Base-by-base conservation (phyloP, 495 filamentous ascomycete genomes). In the Penicillium robsamsonii region DNA sequence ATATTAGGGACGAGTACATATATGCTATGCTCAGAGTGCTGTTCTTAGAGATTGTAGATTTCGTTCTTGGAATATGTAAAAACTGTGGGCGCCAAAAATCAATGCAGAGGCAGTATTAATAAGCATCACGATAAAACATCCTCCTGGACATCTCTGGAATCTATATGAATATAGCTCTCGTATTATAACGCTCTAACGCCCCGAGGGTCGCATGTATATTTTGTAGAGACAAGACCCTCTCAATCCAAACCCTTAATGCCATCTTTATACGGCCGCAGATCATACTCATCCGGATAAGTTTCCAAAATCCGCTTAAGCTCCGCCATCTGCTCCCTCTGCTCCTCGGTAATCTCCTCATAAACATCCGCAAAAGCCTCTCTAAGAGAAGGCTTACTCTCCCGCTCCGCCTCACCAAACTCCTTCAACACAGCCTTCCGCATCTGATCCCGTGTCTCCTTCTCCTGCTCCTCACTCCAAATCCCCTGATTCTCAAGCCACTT, bases 231-330 rank as follows among this genome's bases (percentile, higher is more conserved):
- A 10, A 27, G 18, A 9, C 3, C 9, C 9, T 3, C 41, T 54
- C 11, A 64, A 17, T 67, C 59, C 62, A 93, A 64, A 46, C 86
- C 89, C 13, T 88, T 84, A 31, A 81, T 81, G 3, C 92, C 92
- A 37, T 80, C 87, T 65, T 96, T 87, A 74, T 83, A 93, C 53
- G 85, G 82, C 33, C 78, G 81, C 30, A 95, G 53, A 68, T 97
- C 91, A 73, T 99, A 99, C 76, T 99, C 94, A 10, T 87, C 84
- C 0, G 94, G 93, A 78, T 97, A 99, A 61, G 81, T 84, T 66
- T 92, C 85, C 27, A 99, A 58, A 43, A 96, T 77, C 2, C 81
- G 77, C 70, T 76, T 90, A 55, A 99, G 73, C 74, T 90, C 83
- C 60, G 76, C 75, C 81, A 92, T 90, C 76, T 99, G 95, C 56